Evolutionary conservation across 768 basidiomycete species (phyloP), one percentile per base, ranked within the genome.

Genomic region (Guyanaporus albipodus): DNA sequence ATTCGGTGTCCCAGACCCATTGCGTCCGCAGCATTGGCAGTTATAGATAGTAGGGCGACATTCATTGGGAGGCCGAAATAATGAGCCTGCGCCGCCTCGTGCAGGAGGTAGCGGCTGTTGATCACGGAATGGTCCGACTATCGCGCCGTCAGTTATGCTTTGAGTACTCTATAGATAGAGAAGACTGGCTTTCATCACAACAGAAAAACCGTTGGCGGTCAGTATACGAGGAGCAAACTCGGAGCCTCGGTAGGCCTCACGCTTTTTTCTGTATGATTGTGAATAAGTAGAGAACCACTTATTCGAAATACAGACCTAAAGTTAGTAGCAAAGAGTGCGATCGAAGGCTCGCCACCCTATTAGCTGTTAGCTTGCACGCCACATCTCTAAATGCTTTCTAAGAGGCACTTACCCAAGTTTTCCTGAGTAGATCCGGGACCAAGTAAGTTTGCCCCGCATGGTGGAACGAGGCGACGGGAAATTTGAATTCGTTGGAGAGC

Each of bases 401-500:
- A 34, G 41, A 29, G 32, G 24, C 47, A 40, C 59, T 29, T 37
- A 76, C 77, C 88, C 76, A 88, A 37, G 79, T 76, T 55, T 75
- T 73, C 64, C 85, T 88, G 51, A 95, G 68, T 6, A 86, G 62
- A 36, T 85, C 82, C 1, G 91, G 87, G 18, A 92, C 84, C 10
- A 92, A 77, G 58, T 86, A 93, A 0, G 89, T 83, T 56, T 92
- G 88, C 48, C 81, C 80, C 2, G 90, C 89, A 51, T 84, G 80
- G 56, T 91, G 89, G 61, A 91, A 79, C 3, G 83, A 82, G 4
- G 87, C 80, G 44, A 90, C 75, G 6, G 81, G 78, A 62, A 89
- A 89, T 55, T 83, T 75, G 75, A 91, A 93, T 61, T 93, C 89
- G 57, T 92, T 87, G 26, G 87, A 80, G 28, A 91, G 73, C 78